These are phyloP conservation scores for Hyphopichia fennica DNA, from an alignment of 1,139 yeast genomes.

Conservation along the genomic window DNA sequence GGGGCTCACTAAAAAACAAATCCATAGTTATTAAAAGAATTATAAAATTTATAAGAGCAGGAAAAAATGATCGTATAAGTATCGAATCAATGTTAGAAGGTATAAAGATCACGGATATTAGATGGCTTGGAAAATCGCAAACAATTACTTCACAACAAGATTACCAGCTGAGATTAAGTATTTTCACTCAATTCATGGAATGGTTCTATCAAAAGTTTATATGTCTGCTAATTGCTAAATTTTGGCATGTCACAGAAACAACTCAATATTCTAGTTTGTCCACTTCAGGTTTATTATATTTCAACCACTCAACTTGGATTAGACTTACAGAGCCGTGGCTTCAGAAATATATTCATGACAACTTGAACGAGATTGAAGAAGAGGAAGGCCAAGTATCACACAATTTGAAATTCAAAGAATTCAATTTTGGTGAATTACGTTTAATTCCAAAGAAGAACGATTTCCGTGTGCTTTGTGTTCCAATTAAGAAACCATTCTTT, in stretches of 20 bases:
- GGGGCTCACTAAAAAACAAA: constrained; percentile 59
- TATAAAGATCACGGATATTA: constrained; percentile 39
- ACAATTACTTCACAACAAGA: constrained; percentile 37
- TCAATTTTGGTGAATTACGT: constrained; percentile 37
- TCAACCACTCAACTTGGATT: constrained; percentile 63
- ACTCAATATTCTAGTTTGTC: constrained; percentile 32
- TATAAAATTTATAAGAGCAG: constrained; percentile 37
- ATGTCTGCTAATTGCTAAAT: constrained; percentile 46
- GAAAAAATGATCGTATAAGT: constrained; percentile 28
- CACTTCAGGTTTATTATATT: constrained; percentile 36
- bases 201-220: constrained; percentile 62
- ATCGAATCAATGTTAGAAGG: constrained; percentile 22
- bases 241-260: constrained; percentile 69
- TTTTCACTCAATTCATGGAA: constrained; percentile 42
- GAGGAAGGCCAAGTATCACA: constrained; percentile 4
- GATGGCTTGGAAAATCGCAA: constrained; percentile 45
- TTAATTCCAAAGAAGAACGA: constrained; percentile 58
- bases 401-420: constrained; percentile 10
- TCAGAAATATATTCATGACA: constrained; percentile 28
- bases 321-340: constrained; percentile 42
- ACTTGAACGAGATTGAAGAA: constrained; percentile 5
- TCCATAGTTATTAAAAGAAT: constrained; percentile 36
- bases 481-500: constrained; percentile 27
- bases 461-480: constrained; percentile 62
- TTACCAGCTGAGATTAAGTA: constrained; percentile 22